Conservation (phyloP, 1,139 yeast species). For the Pneumocystis wakefieldiae region DNA sequence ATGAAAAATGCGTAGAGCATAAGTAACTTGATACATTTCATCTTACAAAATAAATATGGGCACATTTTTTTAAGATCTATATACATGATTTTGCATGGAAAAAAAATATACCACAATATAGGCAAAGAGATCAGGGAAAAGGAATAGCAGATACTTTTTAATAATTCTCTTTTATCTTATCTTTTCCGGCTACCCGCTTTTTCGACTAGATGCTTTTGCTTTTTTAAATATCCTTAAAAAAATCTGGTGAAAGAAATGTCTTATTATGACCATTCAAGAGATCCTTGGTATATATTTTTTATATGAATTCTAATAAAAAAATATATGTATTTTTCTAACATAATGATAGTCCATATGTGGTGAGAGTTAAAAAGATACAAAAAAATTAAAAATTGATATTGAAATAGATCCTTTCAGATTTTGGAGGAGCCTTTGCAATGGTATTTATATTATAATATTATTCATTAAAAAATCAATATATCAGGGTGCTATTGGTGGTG, state of each 20-base stretch:
- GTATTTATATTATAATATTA: not conserved
- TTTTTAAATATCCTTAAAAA: not conserved
- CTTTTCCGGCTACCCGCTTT: not conserved
- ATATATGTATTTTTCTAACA: constrained; percentile 33
- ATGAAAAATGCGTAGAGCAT: not conserved
- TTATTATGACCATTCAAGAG: constrained; percentile 81
- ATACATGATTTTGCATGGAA: too few species aligned
- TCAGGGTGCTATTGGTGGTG: constrained; percentile 84
- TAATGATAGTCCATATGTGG: not conserved
- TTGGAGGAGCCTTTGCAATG: constrained; percentile 34
- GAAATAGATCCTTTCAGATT: constrained; percentile 79
- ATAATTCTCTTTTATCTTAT: too few species aligned
- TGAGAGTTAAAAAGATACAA: not conserved
- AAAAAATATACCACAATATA: too few species aligned
- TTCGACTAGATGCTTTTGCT: too few species aligned
- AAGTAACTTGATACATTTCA: not conserved
- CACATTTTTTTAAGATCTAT: too few species aligned
- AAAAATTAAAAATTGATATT: not conserved
- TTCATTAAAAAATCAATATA: constrained; percentile 55
- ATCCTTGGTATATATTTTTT: constrained; percentile 45
- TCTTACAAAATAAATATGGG: too few species aligned
- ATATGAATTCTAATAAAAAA: not conserved
- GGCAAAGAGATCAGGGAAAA: too few species aligned
- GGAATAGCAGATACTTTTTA: too few species aligned
- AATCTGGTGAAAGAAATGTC: not conserved